A percentile compares a stretch with the other conserved stretches of the same genome.
Evolutionary conservation across 805 yeast species (phyloP).

Genomic region (Ogataea pignaliae): DNA sequence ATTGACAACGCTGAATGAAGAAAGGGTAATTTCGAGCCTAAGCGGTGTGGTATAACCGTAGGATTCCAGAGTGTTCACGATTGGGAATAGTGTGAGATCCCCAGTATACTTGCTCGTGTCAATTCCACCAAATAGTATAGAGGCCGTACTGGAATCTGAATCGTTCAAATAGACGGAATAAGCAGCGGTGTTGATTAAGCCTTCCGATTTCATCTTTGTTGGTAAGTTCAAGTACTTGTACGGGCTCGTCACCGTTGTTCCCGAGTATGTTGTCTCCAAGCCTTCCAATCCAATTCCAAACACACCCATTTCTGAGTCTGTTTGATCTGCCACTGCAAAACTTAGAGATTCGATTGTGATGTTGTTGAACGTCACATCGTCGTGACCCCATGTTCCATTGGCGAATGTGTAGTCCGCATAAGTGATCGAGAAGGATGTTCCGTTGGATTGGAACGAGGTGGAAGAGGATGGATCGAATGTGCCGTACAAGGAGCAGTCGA

Average conservation of each 20-base stretch:
- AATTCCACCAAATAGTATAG: slow-evolving; percentile 68
- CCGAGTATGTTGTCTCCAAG: slow-evolving; percentile 57
- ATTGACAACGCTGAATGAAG: slow-evolving; percentile 30
- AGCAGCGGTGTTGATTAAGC: slow-evolving; percentile 48
- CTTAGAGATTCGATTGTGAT: slow-evolving; percentile 47
- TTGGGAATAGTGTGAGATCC: slow-evolving; percentile 42
- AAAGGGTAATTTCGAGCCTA: slow-evolving; percentile 46
- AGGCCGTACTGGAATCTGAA: slow-evolving; percentile 39
- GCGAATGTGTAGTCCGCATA: slow-evolving; percentile 50
- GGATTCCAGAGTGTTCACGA: slow-evolving; percentile 38
- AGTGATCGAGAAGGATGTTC: slow-evolving; percentile 37
- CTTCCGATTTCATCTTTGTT: slow-evolving; percentile 49
- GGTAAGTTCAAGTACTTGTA: slow-evolving; percentile 67
- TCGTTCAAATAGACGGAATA: slow-evolving; percentile 62
- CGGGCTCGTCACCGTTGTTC: slow-evolving; percentile 10
- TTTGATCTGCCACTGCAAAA: slow-evolving; percentile 68
- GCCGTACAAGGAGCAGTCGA: slow-evolving; percentile 43
- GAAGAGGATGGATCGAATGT: slow-evolving; percentile 42
- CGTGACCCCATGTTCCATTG: slow-evolving; percentile 57
- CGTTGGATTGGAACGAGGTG: slow-evolving; percentile 35
- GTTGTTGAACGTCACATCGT: slow-evolving; percentile 50
- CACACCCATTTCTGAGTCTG: slow-evolving; percentile 66
- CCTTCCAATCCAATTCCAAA: slow-evolving; percentile 69
- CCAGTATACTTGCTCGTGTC: slow-evolving; percentile 63
- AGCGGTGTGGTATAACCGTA: slow-evolving; percentile 36